Conservation (phyloP, 768 basidiomycete genomes). For the Dictyophora rubrovolvata region DNA sequence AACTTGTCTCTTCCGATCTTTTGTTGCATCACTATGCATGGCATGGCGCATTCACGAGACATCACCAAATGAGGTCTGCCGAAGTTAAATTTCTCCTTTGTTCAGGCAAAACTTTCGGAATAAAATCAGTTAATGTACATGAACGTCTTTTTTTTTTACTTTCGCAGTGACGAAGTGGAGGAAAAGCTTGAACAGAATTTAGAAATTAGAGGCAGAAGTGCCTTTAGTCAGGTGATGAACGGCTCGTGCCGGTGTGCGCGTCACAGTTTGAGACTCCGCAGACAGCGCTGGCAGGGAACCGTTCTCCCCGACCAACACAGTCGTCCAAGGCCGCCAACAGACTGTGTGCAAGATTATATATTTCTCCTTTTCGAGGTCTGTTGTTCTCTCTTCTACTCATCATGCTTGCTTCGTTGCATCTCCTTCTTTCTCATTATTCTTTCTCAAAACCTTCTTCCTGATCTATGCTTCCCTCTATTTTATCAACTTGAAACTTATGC, state of each 20-base stretch:
- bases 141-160: no score
- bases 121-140: no score
- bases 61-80: no score
- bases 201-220: no score
- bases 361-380: constrained; percentile 53
- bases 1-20: no score
- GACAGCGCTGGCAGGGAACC: not conserved
- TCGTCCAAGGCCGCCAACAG: not conserved
- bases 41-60: no score
- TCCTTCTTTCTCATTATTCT: constrained; percentile 27
- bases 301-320: not conserved
- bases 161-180: no score
- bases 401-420: constrained; percentile 49
- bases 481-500: constrained; percentile 29
- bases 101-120: no score
- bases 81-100: no score
- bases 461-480: constrained; percentile 37
- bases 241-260: not conserved
- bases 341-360: not conserved
- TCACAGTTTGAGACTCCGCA: not conserved
- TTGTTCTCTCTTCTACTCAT: constrained; percentile 72
- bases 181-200: no score
- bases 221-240: no score
- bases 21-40: no score
- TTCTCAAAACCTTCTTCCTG: constrained; percentile 34